A percentile compares a stretch with the other conserved stretches of the same genome.
Conservation (phyloP, 345 rosid species). For the Luvunga scandens region DNA sequence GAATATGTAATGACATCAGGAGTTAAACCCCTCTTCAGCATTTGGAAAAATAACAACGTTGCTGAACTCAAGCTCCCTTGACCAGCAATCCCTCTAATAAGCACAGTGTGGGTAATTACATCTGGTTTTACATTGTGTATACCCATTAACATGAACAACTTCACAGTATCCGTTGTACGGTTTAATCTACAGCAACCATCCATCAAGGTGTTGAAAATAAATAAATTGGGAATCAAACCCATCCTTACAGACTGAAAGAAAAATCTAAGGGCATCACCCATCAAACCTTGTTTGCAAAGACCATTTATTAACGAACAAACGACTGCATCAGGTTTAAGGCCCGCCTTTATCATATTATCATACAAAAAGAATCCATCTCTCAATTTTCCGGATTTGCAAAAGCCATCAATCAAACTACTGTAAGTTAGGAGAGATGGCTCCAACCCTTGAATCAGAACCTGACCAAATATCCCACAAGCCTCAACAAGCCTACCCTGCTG, state of each 20-base stretch:
- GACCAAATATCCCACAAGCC: slow-evolving; percentile 45
- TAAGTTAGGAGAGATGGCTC: slow-evolving; percentile 43
- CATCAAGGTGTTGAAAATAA: slow-evolving; percentile 41
- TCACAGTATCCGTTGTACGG: slow-evolving; percentile 22
- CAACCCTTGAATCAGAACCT: slow-evolving; percentile 38
- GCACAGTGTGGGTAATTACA: slow-evolving; percentile 39
- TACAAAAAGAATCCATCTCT: slow-evolving; percentile 37
- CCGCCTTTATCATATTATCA: slow-evolving; percentile 30
- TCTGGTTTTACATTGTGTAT: slow-evolving; percentile 31
- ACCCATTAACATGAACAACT: slow-evolving; percentile 31
- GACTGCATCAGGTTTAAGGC: slow-evolving; percentile 32
- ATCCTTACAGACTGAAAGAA: slow-evolving; percentile 24
- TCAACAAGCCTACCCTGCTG: slow-evolving; percentile 33
- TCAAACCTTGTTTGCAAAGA: slow-evolving; percentile 45
- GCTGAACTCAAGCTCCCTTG: slow-evolving; percentile 31
- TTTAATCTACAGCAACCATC: slow-evolving; percentile 46
- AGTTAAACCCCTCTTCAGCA: slow-evolving; percentile 43
- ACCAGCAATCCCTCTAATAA: slow-evolving; percentile 21
- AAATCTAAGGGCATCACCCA: slow-evolving; percentile 38
- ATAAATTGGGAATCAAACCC: slow-evolving; percentile 31
- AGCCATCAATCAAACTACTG: slow-evolving; percentile 47
- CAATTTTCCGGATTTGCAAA: slow-evolving; percentile 40
- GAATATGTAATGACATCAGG: slow-evolving; percentile 45
- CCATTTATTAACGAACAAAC: slow-evolving; percentile 41
- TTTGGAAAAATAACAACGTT: slow-evolving; percentile 34